Percentiles rank a stretch among this genome's conserved stretches.
Conservation (phyloP, 371 early-diverging fungal species). For the Mucor mucedo region DNA sequence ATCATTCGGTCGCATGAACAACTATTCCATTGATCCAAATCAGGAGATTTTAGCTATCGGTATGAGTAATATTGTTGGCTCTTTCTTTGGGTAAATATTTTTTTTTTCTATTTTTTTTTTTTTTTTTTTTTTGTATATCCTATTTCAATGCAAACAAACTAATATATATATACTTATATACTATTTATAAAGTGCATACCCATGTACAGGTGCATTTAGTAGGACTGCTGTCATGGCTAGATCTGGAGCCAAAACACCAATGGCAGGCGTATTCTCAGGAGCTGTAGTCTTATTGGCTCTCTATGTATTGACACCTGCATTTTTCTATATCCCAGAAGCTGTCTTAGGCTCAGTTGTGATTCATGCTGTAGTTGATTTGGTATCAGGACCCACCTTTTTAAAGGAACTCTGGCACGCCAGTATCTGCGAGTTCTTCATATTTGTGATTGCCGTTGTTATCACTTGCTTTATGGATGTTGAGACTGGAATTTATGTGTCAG, state of each 20-base stretch:
- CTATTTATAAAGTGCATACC: conserved; percentile 66
- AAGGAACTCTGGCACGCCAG: conserved; percentile 45
- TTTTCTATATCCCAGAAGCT: conserved; percentile 87
- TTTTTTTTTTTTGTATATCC: background rate
- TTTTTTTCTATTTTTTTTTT: background rate
- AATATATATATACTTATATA: background rate
- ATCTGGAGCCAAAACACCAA: conserved; percentile 82
- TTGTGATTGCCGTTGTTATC: conserved; percentile 58
- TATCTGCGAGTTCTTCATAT: conserved; percentile 57
- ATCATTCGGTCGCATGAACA: conserved; percentile 70
- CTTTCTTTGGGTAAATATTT: conserved; percentile 72
- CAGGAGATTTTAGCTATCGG: conserved; percentile 92
- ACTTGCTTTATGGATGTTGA: conserved; percentile 70
- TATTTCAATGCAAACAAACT: background rate
- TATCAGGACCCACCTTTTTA: conserved; percentile 39
- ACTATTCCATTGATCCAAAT: conserved; percentile 59
- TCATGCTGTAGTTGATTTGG: conserved; percentile 66
- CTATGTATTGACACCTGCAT: conserved; percentile 78
- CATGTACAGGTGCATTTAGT: conserved; percentile 91
- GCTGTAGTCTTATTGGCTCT: conserved; percentile 76
- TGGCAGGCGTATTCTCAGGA: conserved; percentile 80
- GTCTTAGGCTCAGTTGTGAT: conserved; percentile 82
- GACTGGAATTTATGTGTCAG: conserved; percentile 64
- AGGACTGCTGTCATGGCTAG: conserved; percentile 84
- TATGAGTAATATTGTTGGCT: conserved; percentile 75